These are phyloP conservation scores for Fusarium anguioides DNA, from an alignment of 2,329 filamentous ascomycete genomes.

Conservation along the genomic window DNA sequence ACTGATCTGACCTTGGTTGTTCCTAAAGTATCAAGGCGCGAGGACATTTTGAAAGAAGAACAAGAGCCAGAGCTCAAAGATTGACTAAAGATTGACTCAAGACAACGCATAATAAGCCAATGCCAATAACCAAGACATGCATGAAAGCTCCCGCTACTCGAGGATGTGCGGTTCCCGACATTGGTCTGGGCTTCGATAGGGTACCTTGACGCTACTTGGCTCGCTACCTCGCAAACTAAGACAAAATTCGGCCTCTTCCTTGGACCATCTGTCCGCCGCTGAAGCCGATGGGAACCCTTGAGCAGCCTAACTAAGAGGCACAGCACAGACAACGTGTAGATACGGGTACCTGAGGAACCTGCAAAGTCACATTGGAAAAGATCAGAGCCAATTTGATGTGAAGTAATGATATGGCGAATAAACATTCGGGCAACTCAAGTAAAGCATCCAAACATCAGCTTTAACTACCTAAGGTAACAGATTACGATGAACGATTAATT, in stretches of 20 bases:
- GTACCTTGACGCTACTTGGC: conserved; percentile 30
- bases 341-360: conserved; percentile 1
- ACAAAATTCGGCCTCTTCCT: conserved; percentile 4
- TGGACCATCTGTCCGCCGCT: conserved; percentile 31
- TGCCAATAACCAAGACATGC: conserved; percentile 22
- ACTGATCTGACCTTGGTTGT: conserved; percentile 1
- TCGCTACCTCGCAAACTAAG: conserved; percentile 17
- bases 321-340: conserved; percentile 26
- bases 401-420: neutral
- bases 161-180: conserved; percentile 6
- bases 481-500: conserved; percentile 32
- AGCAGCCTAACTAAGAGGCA: conserved; percentile 12
- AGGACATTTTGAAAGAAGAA: neutral
- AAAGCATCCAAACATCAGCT: conserved; percentile 1
- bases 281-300: conserved; percentile 32
- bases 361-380: neutral
- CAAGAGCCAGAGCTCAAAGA: neutral
- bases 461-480: conserved; percentile 14
- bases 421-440: conserved; percentile 5
- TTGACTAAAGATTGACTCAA: neutral
- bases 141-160: conserved; percentile 27
- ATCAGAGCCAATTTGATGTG: neutral
- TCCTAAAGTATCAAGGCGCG: neutral
- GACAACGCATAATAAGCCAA: conserved; percentile 10
- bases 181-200: conserved; percentile 5